Evolutionary conservation across 1,139 yeast genomes (phyloP), one percentile per base, ranked within the genome.

Genomic region (Hanseniaspora sp.): DNA sequence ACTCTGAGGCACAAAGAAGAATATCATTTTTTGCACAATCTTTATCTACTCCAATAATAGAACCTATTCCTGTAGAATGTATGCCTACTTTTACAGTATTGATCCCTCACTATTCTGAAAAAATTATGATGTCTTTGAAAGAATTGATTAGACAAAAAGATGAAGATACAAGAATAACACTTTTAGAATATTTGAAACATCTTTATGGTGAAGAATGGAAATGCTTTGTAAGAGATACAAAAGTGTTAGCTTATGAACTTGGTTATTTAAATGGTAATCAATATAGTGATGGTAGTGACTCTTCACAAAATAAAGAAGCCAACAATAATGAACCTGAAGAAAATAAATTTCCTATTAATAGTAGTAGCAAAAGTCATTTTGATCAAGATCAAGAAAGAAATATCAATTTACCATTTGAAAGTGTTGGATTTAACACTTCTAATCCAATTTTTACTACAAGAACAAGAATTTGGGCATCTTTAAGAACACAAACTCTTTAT

Each of bases 21-120:
- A 78, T 87, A 1, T 82, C 94, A 0, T 87, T 84, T 62, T 87
- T 87, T 74, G 95, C 96, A 0, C 95, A 86, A 63, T 85, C 95
- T 0, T 67, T 87, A 48, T 79, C 95, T 0, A 82, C 88, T 0
- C 83, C 92, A 0, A 74, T 87, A 46, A 83, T 86, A 0, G 90
- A 82, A 56, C 84, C 94, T 0, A 69, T 75, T 13, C 80, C 90
- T 0, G 78, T 83, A 1, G 79, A 79, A 55, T 73, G 83, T n/a
- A 80, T 86, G 80, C 95, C 96, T 0, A 66, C 83, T 0, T 86
- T 87, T 60, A 83, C 95, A 0, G 95, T 87, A 0, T 68, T 87
- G 48, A 72, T 86, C n/a, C 95, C 96, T 0, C 96, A 87, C 64
- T 87, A 82, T 63, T 74, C 82, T 0, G 96, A 87, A 63, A 85